Conservation (phyloP, 768 basidiomycete species). For the Hortiboletus campestris region DNA sequence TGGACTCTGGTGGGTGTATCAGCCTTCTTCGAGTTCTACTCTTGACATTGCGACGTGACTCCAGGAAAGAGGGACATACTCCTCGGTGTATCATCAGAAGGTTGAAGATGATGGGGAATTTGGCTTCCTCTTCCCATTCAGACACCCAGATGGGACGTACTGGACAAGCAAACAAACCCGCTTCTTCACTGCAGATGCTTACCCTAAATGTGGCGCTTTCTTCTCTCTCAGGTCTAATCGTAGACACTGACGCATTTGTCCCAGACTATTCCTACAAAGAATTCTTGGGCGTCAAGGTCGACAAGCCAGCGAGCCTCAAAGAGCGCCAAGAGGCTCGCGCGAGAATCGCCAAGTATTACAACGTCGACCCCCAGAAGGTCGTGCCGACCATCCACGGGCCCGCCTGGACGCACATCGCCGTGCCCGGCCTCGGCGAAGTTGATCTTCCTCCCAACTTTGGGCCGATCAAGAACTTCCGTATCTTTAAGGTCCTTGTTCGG, state of each 20-base stretch:
- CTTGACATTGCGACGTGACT: neutral
- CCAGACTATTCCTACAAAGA: constrained; percentile 30
- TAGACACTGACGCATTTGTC: neutral
- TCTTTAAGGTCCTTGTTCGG: constrained; percentile 25
- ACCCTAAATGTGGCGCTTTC: constrained; percentile 21
- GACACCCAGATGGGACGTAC: constrained; percentile 22
- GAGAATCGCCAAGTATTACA: constrained; percentile 23
- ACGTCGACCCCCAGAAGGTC: constrained; percentile 19
- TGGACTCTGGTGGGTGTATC: constrained; percentile 25
- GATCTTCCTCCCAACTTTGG: constrained; percentile 14
- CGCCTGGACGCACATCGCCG: constrained; percentile 17
- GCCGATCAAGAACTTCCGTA: constrained; percentile 23
- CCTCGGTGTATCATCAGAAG: constrained; percentile 21
- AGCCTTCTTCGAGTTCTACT: neutral
- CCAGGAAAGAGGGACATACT: constrained; percentile 23
- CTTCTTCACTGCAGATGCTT: constrained; percentile 17
- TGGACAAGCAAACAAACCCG: constrained; percentile 26
- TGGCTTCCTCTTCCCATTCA: constrained; percentile 23
- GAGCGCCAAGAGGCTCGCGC: constrained; percentile 22
- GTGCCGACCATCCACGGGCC: neutral
- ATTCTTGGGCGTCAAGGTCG: constrained; percentile 27
- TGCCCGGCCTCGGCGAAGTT: constrained; percentile 4
- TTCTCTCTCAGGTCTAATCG: neutral
- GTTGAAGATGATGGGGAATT: constrained; percentile 19
- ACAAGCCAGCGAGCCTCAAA: constrained; percentile 11